A percentile compares a stretch with the other conserved stretches of the same genome.
These are phyloP conservation scores for Smallanthus sonchifolius DNA, from an alignment of 129 eudicot genomes.

Conservation along the genomic window DNA sequence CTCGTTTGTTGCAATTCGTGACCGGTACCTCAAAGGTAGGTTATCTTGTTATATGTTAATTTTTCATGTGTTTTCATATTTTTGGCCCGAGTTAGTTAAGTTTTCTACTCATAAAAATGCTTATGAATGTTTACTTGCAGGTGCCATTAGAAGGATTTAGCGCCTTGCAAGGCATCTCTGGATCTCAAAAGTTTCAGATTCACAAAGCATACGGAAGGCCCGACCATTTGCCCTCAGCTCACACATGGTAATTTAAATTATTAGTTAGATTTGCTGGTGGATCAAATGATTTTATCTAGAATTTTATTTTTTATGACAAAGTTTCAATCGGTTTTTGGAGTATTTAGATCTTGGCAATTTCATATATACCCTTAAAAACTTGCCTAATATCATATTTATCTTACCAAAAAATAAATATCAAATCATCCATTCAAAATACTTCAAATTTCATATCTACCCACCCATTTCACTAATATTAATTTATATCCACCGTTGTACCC, in stretches of 20 bases:
- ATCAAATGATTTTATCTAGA: not conserved
- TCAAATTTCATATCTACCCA: no score
- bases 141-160: slow-evolving; percentile 98
- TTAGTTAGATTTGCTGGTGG: not conserved
- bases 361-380: no score
- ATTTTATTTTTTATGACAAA: not conserved
- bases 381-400: no score
- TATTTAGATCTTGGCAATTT: no score
- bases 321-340: not conserved
- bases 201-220: slow-evolving; percentile 95
- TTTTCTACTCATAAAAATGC: not conserved
- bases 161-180: slow-evolving; percentile 97
- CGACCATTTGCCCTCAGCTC: slow-evolving; percentile 95
- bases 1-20: slow-evolving; percentile 95
- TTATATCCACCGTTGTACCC: no score
- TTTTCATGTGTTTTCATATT: not conserved
- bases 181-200: slow-evolving; percentile 95
- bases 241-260: slow-evolving; percentile 66
- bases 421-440: no score
- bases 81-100: not conserved
- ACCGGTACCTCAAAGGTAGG: slow-evolving; percentile 96
- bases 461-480: not conserved
- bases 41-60: not conserved
- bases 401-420: not conserved
- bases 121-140: slow-evolving; percentile 33